Base-by-base conservation (phyloP, 2,329 filamentous ascomycete species). In the Dactylellina cionopaga region DNA sequence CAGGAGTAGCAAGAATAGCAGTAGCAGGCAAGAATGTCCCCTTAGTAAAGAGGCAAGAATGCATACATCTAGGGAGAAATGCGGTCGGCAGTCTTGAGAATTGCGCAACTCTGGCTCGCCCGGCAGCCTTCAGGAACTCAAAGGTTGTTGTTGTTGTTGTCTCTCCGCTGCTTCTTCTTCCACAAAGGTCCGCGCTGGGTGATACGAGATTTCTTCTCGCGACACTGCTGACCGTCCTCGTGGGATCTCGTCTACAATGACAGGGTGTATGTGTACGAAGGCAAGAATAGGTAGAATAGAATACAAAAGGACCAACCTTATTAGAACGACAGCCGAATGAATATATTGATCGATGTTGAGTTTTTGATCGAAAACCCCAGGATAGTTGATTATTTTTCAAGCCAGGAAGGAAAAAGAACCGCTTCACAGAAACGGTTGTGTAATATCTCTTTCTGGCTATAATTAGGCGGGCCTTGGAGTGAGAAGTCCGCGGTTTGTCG, bases 371-470 rank as follows among this genome's bases (percentile, higher is more conserved):
- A 52, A 29, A 60, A 47, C 41, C 24, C 54, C 59, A 43, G 41
- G 41, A 65, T 64, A 31, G 52, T 64, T 29, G 52, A 39, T 39
- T n/a, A n/a, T n/a, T 52, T 43, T 49, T 41, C 65, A 41, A 58
- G 37, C 68, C 59, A 54, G 59, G 47, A 55, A 39, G n/a, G n/a
- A 65, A 60, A 51, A 63, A 54, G 49, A 56, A 47, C 59, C 68
- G 68, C 54, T 72, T 72, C 68, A 46, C 68, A 65, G 68, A 72
- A 72, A 72, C 68, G 68, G 59, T 51, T 71, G 52, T 52, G 39
- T 51, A 24, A 24, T 15, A 33, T 46, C 44, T 72, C 35, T 41
- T 60, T 58, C 44, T 52, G 59, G 58, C 46, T 72, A 72, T 72
- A 33, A 59, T 65, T 72, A 72, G 68, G 59, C 49, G 49, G 22